A percentile compares a stretch with the other conserved stretches of the same genome.
These are phyloP conservation scores for Hibiscus tridactylites DNA, from an alignment of 345 rosid species.

Conservation along the genomic window DNA sequence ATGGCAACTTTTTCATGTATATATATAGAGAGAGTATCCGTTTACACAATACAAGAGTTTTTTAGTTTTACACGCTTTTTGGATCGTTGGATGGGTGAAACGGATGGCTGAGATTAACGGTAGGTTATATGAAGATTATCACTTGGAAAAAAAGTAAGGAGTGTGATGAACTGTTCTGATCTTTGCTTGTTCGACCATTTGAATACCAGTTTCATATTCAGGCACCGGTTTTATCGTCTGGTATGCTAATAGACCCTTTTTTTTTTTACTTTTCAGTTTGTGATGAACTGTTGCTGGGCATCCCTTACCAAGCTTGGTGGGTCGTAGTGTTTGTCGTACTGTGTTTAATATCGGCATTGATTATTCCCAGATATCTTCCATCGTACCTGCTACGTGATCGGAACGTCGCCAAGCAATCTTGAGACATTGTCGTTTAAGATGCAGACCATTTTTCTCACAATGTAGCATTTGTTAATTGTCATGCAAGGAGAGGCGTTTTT, in stretches of 20 bases:
- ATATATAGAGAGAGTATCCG: too few relatives aligned
- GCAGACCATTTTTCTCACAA: not conserved
- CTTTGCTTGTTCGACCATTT: not conserved
- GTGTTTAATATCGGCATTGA: conserved; percentile 49
- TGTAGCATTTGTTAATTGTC: not conserved
- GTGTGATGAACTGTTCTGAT: not conserved
- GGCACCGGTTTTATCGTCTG: too few relatives aligned
- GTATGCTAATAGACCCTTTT: not conserved
- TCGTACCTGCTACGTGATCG: conserved; percentile 25
- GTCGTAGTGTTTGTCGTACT: conserved; percentile 44
- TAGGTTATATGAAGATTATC: too few relatives aligned
- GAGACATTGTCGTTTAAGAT: conserved; percentile 8
- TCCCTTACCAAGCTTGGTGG: conserved; percentile 65
- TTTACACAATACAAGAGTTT: too few relatives aligned
- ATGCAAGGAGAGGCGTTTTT: too few relatives aligned
- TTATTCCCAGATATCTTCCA: conserved; percentile 53
- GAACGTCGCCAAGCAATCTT: conserved; percentile 32
- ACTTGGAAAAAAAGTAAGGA: too few relatives aligned
- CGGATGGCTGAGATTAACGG: too few relatives aligned
- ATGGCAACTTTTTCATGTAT: not conserved
- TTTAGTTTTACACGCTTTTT: too few relatives aligned
- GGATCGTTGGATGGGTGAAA: too few relatives aligned
- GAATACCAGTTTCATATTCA: not conserved
- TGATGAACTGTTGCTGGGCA: conserved; percentile 66
- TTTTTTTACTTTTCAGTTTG: conserved; percentile 42